Conservation (phyloP, 1,284 basidiomycete species). For the Pyrrhoderma noxium region DNA sequence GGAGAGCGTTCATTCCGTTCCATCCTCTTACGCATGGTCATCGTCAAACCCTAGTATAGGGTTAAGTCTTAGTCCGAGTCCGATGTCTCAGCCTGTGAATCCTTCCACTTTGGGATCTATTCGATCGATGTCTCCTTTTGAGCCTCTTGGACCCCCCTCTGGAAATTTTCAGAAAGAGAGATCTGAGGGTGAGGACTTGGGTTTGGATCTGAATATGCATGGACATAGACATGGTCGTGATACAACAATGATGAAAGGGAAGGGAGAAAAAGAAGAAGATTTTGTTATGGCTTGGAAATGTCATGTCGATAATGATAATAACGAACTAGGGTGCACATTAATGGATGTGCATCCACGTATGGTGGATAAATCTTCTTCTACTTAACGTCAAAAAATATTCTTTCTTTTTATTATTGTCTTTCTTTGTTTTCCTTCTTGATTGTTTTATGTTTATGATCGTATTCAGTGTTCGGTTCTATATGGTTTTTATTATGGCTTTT, state of each 20-base stretch:
- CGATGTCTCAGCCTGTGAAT: not conserved
- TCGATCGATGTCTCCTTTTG: not conserved
- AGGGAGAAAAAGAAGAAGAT: not conserved
- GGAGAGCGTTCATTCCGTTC: constrained; percentile 2
- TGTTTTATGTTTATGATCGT: no score
- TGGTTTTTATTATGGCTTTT: no score
- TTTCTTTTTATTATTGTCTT: no score
- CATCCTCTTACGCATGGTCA: not conserved
- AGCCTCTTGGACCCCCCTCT: not conserved
- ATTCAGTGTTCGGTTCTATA: no score
- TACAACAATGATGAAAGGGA: not conserved
- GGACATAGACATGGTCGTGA: no score
- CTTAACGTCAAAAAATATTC: no score
- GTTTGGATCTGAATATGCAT: no score
- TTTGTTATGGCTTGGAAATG: not conserved
- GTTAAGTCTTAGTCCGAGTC: no score
- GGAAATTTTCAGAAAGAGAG: not conserved
- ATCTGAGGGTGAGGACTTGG: not conserved
- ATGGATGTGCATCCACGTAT: not conserved
- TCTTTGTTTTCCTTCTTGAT: no score
- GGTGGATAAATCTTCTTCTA: no score
- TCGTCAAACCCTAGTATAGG: not conserved
- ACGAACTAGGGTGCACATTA: constrained; percentile 1
- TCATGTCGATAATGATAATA: constrained; percentile 3
- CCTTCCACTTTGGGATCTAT: not conserved